Evolutionary conservation across 768 basidiomycete genomes (phyloP).

Genomic region (Tricholoma sp.): DNA sequence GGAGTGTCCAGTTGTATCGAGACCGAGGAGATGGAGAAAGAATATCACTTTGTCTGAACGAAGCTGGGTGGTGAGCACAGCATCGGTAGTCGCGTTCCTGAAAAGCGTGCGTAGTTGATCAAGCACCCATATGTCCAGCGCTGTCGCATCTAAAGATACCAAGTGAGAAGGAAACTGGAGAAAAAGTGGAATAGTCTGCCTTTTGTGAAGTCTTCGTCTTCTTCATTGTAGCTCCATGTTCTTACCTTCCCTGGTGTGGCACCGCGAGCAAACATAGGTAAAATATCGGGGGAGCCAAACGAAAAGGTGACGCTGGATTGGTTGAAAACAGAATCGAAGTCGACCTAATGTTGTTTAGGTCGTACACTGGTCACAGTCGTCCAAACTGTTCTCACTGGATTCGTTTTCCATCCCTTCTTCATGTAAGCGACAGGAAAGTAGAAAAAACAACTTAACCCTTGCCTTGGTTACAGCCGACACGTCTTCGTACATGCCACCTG

Average conservation of each 20-base stretch:
- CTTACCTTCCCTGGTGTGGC: slow-evolving; percentile 64
- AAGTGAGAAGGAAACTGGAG: neutral
- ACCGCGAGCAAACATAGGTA: slow-evolving; percentile 83
- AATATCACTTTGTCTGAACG: slow-evolving; percentile 61
- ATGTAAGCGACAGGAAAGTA: slow-evolving; percentile 7
- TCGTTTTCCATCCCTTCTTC: slow-evolving; percentile 76
- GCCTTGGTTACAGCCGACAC: slow-evolving; percentile 85
- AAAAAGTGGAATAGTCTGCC: slow-evolving; percentile 32
- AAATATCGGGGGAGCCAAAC: slow-evolving; percentile 84
- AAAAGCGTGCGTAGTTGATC: slow-evolving; percentile 61
- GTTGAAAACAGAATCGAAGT: slow-evolving; percentile 88
- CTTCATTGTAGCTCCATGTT: slow-evolving; percentile 72
- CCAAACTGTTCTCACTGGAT: slow-evolving; percentile 48
- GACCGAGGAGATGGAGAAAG: slow-evolving; percentile 78
- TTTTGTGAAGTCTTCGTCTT: slow-evolving; percentile 84
- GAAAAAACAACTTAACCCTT: slow-evolving; percentile 15
- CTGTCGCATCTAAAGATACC: slow-evolving; percentile 55
- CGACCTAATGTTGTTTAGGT: slow-evolving; percentile 37
- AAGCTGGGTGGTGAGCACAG: slow-evolving; percentile 44
- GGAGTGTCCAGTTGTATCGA: slow-evolving; percentile 85
- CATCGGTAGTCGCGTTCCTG: slow-evolving; percentile 54
- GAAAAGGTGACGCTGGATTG: slow-evolving; percentile 73
- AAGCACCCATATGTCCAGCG: slow-evolving; percentile 74
- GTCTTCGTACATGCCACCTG: slow-evolving; percentile 87
- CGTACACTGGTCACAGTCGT: neutral